Percentiles rank a stretch among this genome's conserved stretches.
These are phyloP conservation scores for Effrenium voratum DNA, from an alignment of 73 alveolate genomes.

Conservation along the genomic window DNA sequence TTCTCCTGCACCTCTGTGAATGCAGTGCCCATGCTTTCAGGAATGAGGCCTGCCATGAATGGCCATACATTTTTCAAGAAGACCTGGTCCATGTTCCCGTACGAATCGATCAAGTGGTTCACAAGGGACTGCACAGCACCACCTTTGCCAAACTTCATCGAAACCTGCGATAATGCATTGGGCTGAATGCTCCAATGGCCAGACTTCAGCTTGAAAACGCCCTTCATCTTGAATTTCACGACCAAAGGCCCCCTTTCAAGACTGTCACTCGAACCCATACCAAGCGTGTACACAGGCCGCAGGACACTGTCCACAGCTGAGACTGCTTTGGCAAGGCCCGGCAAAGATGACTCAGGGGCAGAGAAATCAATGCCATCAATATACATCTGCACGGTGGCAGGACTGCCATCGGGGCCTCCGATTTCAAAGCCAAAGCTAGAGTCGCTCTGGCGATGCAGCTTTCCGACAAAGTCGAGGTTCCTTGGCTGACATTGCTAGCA, in stretches of 20 bases:
- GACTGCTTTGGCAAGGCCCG: conserved; percentile 2
- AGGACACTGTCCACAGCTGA: not conserved
- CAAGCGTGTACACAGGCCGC: not conserved
- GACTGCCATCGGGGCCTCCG: conserved; percentile 6
- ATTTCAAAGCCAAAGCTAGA: conserved; percentile 14
- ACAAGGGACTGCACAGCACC: not conserved
- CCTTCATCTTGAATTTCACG: conserved; percentile 25
- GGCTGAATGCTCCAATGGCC: conserved; percentile 42
- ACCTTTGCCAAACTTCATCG: not conserved
- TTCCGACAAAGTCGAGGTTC: not conserved
- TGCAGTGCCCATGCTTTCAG: conserved; percentile 18
- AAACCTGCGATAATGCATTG: conserved; percentile 45
- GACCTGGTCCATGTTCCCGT: conserved; percentile 34
- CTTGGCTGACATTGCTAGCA: not conserved
- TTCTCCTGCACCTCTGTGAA: conserved; percentile 1
- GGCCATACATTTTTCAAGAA: conserved; percentile 39
- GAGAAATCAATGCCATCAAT: conserved; percentile 23
- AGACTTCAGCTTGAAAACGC: not conserved
- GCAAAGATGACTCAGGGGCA: not conserved
- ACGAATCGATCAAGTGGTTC: conserved; percentile 6
- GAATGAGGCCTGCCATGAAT: conserved; percentile 1
- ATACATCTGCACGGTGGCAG: conserved; percentile 8
- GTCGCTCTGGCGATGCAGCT: conserved; percentile 26
- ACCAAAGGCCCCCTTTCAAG: conserved; percentile 30
- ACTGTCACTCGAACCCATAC: not conserved